Percentiles rank a stretch among this genome's conserved stretches.
phyloP scores from a whole-genome alignment of 2,329 filamentous ascomycete genomes.

The Dothideomycetes sp. region DNA sequence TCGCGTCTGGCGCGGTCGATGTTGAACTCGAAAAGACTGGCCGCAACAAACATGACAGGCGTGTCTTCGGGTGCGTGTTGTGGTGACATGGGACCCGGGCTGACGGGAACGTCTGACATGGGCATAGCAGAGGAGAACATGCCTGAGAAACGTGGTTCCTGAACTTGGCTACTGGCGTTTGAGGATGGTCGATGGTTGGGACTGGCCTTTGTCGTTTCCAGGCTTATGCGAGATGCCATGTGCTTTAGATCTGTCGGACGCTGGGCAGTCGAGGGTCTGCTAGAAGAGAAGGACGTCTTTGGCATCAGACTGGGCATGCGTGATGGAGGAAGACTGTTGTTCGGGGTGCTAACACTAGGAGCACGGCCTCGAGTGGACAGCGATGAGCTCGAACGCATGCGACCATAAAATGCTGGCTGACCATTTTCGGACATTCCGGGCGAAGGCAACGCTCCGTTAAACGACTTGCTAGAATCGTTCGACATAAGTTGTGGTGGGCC shows the following conservation, averaged over 20 bases:
- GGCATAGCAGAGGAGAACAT: conserved; percentile 83
- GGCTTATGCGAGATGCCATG: conserved; percentile 17
- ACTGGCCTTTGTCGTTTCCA: conserved; percentile 15
- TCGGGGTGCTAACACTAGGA: conserved; percentile 10
- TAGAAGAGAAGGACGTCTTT: conserved; percentile 33
- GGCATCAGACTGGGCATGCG: conserved; percentile 28
- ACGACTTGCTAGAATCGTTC: conserved; percentile 11
- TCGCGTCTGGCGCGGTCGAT: conserved; percentile 87
- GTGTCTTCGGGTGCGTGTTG: conserved; percentile 19
- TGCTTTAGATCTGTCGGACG: conserved; percentile 16
- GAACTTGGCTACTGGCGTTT: conserved; percentile 25
- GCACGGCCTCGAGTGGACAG: conserved; percentile 32
- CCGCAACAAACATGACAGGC: conserved; percentile 73
- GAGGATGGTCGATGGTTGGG: conserved; percentile 21
- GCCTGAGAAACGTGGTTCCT: conserved; percentile 17
- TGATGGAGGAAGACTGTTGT: conserved; percentile 13
- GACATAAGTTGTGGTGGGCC: conserved; percentile 14
- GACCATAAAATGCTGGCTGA: conserved; percentile 22
- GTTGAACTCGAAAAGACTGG: conserved; percentile 93
- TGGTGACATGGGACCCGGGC: conserved; percentile 14
- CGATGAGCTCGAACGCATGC: conserved; percentile 49
- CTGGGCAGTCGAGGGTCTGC: conserved; percentile 28
- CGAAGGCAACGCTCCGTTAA: conserved; percentile 18
- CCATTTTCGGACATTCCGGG: conserved; percentile 37
- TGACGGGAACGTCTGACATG: conserved; percentile 49